phyloP scores from a whole-genome alignment of 192 early-diverging fungal species.

The Thamnidium elegans region DNA sequence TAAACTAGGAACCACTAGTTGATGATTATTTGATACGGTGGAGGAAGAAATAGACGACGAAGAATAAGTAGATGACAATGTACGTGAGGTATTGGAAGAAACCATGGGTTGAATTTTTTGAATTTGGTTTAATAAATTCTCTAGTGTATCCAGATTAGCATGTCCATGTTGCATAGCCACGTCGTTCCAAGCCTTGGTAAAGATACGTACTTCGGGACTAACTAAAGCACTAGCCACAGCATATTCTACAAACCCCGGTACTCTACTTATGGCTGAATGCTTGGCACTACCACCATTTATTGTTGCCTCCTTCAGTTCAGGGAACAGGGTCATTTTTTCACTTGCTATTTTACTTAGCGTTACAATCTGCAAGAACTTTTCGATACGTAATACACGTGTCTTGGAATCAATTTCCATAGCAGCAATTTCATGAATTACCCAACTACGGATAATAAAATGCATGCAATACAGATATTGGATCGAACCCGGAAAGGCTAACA shows the following conservation, averaged over 20 bases:
- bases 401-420: conserved; percentile 43
- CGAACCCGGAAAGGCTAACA: conserved; percentile 58
- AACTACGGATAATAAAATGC: conserved; percentile 65
- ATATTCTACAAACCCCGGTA: conserved; percentile 70
- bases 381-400: conserved; percentile 54
- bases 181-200: conserved; percentile 62
- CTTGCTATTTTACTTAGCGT: conserved; percentile 42
- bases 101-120: background rate
- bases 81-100: background rate
- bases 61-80: background rate
- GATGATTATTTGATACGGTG: background rate
- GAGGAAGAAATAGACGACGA: background rate
- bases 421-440: conserved; percentile 62
- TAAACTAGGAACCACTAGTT: conserved; percentile 61
- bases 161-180: conserved; percentile 48
- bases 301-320: background rate
- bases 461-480: conserved; percentile 64
- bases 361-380: conserved; percentile 60
- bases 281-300: background rate
- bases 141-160: conserved; percentile 57
- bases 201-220: conserved; percentile 67
- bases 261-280: conserved; percentile 11
- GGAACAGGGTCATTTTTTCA: conserved; percentile 5
- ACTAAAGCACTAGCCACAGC: conserved; percentile 66
- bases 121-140: conserved; percentile 30